phyloP scores from a whole-genome alignment of 2,329 filamentous ascomycete genomes.

The Calonectria ilicicola region DNA sequence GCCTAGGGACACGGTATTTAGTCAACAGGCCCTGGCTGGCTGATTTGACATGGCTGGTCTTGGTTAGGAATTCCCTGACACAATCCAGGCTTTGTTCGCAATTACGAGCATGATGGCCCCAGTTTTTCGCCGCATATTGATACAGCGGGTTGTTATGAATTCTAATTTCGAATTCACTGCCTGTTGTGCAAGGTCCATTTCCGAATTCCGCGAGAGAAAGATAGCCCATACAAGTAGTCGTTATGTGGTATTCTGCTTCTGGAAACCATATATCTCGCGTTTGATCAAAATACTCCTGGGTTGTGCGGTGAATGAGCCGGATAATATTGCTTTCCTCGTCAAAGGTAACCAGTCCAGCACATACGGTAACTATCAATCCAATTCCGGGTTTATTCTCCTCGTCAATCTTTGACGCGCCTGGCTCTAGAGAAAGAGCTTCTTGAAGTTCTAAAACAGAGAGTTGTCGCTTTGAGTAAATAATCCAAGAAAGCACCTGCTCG shows the following conservation, averaged over 20 bases:
- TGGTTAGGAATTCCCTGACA: slow-evolving; percentile 32
- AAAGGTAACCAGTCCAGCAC: background rate
- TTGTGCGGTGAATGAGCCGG: background rate
- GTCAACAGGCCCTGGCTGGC: slow-evolving; percentile 33
- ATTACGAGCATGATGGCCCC: slow-evolving; percentile 47
- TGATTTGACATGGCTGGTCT: slow-evolving; percentile 25
- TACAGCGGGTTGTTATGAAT: slow-evolving; percentile 42
- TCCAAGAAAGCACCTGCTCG: background rate
- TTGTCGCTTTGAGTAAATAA: background rate
- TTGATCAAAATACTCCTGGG: background rate
- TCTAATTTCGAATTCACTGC: slow-evolving; percentile 35
- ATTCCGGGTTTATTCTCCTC: background rate
- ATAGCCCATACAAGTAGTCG: slow-evolving; percentile 49
- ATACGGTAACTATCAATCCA: background rate
- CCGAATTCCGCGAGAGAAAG: slow-evolving; percentile 46
- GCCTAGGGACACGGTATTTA: background rate
- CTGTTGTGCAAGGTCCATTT: background rate
- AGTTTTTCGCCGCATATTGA: slow-evolving; percentile 47
- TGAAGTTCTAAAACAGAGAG: background rate
- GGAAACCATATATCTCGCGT: background rate
- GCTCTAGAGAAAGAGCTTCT: background rate
- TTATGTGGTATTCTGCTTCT: slow-evolving; percentile 43
- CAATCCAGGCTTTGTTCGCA: slow-evolving; percentile 5
- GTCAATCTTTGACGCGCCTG: background rate
- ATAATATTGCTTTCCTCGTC: background rate